These are phyloP conservation scores for Cladophialophora carrionii DNA, from an alignment of 2,329 filamentous ascomycete genomes.

Conservation along the genomic window DNA sequence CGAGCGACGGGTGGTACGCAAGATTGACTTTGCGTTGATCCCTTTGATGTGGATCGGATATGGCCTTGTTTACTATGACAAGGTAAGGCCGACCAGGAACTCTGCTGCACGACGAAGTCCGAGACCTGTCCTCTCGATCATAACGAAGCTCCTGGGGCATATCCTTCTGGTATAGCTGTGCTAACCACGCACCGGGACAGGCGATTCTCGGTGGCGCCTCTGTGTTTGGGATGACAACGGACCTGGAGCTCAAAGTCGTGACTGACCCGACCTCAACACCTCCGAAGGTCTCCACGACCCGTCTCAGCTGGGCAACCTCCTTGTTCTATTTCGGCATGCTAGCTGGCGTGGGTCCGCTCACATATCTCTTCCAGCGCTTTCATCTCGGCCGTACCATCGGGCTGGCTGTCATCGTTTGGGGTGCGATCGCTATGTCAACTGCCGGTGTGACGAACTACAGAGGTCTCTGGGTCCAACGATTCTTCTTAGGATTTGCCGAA, in stretches of 20 bases:
- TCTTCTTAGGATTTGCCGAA: conserved; percentile 65
- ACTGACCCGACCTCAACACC: conserved; percentile 55
- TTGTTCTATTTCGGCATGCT: conserved; percentile 75
- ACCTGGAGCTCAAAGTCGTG: conserved; percentile 62
- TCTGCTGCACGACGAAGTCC: neutral
- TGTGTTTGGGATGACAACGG: conserved; percentile 75
- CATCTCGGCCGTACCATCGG: conserved; percentile 65
- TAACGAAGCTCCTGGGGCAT: neutral
- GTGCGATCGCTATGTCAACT: conserved; percentile 66
- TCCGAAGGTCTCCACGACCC: conserved; percentile 64
- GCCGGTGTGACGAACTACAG: conserved; percentile 65
- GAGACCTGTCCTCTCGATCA: neutral
- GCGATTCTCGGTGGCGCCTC: conserved; percentile 73
- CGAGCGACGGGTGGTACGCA: conserved; percentile 62
- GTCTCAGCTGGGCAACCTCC: conserved; percentile 75
- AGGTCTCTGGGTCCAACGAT: conserved; percentile 67
- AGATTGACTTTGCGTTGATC: conserved; percentile 69
- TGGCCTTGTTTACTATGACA: conserved; percentile 72
- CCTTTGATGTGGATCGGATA: conserved; percentile 69
- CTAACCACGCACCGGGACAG: conserved; percentile 42
- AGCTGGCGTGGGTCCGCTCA: conserved; percentile 72
- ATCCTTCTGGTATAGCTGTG: neutral
- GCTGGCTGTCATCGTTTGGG: conserved; percentile 66
- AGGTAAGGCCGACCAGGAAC: conserved; percentile 47
- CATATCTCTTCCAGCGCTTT: conserved; percentile 69